Base-by-base conservation (phyloP, 2,329 filamentous ascomycete species). In the Beauveria bassiana region DNA sequence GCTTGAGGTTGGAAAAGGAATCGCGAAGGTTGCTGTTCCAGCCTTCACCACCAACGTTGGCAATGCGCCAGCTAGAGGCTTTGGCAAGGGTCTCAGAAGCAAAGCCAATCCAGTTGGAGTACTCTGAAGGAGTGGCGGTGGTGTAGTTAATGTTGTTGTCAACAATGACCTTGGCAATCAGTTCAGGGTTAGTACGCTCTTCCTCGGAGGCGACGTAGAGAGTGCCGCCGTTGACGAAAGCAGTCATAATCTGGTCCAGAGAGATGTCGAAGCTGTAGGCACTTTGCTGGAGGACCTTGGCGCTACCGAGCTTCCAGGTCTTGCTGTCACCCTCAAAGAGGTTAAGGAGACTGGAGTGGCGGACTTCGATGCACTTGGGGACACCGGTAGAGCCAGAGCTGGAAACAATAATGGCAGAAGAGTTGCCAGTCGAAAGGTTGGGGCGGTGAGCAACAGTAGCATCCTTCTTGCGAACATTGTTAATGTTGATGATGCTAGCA, bases 191-290 rank as follows among this genome's bases (percentile, higher is more conserved):
- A 14, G 69, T 70, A 2, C 77, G 72, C 3, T 61, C 56, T 0
- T 61, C 51, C 5, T 65, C 52, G 0, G 74, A 68, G 0, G 71
- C 74, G 4, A 81, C 65, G 24, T 71, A 64, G 0, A 80, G 58
- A 1, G 63, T 69, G 1, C 73, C 77, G 0, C 76, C 77, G 26
- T 69, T 70, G 9, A 66, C 64, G 1, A 80, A 67, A 0, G 72
- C 71, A 3, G 65, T 64, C 54, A 77, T 70, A 7, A 72, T 71
- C 63, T 80, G 74, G 3, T 64, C 64, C 1, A 78, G 46, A 0
- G 76, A 75, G 62, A 78, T 65, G 58, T 80, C 77, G 64, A 80
- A 80, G 10, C 69, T 70, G 31, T 68, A 70, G 0, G 76, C 68
- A 18, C 69, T 76, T 62, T 78, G 75, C 56, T 78, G 75, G 1